Base-by-base conservation (phyloP, 345 rosid genomes). In the Barbarea vulgaris region DNA sequence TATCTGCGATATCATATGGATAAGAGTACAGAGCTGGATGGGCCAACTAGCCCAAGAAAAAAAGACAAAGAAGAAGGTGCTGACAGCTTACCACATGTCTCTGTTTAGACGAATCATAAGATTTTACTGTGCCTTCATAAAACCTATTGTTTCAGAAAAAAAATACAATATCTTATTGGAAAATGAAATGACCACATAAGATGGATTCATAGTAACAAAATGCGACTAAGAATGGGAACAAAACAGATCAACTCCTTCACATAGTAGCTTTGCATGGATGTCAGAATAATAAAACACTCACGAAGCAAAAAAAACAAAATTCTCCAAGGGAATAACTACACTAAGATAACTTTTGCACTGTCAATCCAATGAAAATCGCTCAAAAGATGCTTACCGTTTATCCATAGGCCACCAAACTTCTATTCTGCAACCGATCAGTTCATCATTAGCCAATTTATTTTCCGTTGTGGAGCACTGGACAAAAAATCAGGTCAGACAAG, bases 361-460 rank as follows among this genome's bases (percentile, higher is more conserved):
- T 66, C 74, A 59, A 33, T 71, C 62, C 68, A 41, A 9, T 13
- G 7, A 30, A 72, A 48, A 4, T 34, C 9, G 2, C 31, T 55
- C 3, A 24, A 27, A 60, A 41, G 57, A 48, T 36, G 76, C 96
- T 90, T 82, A 95, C 99, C 80, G 61, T 85, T 95, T 95, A 82
- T 95, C 99, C 99, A 95, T 76, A 64, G 99, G 99, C 99, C 97
- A 92, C 99, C 99, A 95, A 44, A 95, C 93, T 74, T 95, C 89
- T 84, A 95, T 82, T 83, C 85, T 84, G 82, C 81, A 80, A 72
- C 97, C 99, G 66, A 87, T 90, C 78, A 95, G 79, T 72, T 92
- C 99, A 60, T 83, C 96, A 52, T 81, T 55, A 57, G 79, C 82
- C 64, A 81, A 46, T 80, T 81, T 87, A 70, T 67, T 80, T 74